Conservation (phyloP, 345 rosid species). For the Kernera saxatilis region DNA sequence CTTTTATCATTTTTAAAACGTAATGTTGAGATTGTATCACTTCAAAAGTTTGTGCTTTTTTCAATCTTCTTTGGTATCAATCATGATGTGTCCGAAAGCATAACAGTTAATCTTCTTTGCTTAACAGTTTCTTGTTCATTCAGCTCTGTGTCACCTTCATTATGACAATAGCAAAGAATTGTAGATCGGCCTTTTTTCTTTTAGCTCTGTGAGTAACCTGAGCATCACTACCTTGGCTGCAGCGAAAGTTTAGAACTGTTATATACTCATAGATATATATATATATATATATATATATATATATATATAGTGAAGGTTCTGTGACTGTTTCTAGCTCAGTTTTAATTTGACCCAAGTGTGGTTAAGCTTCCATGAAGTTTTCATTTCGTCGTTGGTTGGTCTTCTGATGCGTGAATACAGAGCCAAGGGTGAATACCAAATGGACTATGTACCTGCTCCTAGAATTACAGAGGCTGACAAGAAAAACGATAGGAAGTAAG, state of each 20-base stretch:
- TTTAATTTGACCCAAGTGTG: not conserved
- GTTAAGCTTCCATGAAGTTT: not conserved
- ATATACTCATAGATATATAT: no score
- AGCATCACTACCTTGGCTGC: not conserved
- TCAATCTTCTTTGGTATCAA: not conserved
- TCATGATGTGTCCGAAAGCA: not conserved
- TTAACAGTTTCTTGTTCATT: not conserved
- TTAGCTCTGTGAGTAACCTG: not conserved
- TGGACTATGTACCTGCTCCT: conserved; percentile 89
- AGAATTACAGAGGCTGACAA: conserved; percentile 90
- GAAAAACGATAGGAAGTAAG: conserved; percentile 79
- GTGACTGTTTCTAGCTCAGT: not conserved
- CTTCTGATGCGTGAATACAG: conserved; percentile 37
- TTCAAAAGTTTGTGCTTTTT: not conserved
- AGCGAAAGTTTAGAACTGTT: not conserved
- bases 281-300: no score
- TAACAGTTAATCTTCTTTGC: not conserved
- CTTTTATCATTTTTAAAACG: not conserved
- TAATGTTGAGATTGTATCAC: not conserved
- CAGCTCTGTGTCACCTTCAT: not conserved
- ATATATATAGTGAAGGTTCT: not conserved
- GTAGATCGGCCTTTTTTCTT: not conserved
- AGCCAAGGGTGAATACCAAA: conserved; percentile 90
- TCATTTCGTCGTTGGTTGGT: conserved; percentile 1
- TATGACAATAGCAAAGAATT: not conserved